Evolutionary conservation across 768 basidiomycete genomes (phyloP), one percentile per base, ranked within the genome.

Genomic region (Serendipita vermifera): DNA sequence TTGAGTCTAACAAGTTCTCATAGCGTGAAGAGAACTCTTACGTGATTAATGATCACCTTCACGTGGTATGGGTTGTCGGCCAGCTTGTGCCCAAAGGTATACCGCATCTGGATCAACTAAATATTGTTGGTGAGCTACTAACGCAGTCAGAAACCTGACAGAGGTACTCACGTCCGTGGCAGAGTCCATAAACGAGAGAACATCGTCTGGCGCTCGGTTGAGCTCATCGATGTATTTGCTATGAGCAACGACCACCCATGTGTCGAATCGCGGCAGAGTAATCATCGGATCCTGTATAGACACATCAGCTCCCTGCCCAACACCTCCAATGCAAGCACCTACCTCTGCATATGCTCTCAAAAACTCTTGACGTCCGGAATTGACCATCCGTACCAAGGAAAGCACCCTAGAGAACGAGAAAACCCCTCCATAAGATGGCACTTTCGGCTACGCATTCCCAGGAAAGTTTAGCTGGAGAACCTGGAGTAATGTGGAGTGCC

Each of bases 211-310:
- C 14, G 62, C 59, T 27, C 56, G 58, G n/a, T 59, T 38, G 5
- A 67, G 20, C n/a, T 67, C 66, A 11, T 67, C 66, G 6, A 64
- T 53, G 33, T 61, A 51, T 27, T 51, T 15, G 46, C 29, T 31
- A 15, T 31, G 46, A 15, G 32, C 46, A 26, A 51, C 24, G 46
- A 51, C 24, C 26, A 27, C n/a, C 46, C 46, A 51, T 13, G 9
- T 22, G 5, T 51, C 46, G 9, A 7, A 22, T 2, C 5, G 24
- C 46, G 46, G 46, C 46, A 51, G 26, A 7, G 32, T 20, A 31
- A 31, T 31, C 46, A 51, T 51, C 7, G 46, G 29, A 29, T 51
- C n/a, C n/a, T n/a, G n/a, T n/a, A n/a, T n/a, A n/a, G n/a, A n/a
- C n/a, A n/a, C n/a, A 26, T 15, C 9, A 15, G 11, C 20, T 11